Evolutionary conservation across 1,139 yeast species (phyloP), one percentile per base, ranked within the genome.

Genomic region (Lodderomyces theae): DNA sequence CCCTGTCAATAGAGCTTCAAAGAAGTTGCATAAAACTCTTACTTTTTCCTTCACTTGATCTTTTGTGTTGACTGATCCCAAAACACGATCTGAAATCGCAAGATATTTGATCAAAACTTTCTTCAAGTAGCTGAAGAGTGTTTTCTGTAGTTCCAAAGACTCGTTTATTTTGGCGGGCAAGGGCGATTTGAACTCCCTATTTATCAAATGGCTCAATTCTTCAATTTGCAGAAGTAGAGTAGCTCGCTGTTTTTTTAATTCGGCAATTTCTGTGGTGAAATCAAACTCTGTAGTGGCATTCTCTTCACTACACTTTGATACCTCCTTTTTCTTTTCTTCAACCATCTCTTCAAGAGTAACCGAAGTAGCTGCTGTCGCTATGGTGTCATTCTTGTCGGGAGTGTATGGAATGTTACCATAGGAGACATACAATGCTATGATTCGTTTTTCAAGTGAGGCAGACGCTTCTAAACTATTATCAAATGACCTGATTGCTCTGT

Each of bases 381-480:
- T 64, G 35, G 64, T 63, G 39, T 69, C 74, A 40, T 64, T 63
- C 47, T 68, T 68, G 39, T 58, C 64, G 3, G 68, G 60, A 31
- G 50, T 51, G 42, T 58, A 70, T 0, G 72, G 65, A 3, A 70
- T 50, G 37, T 52, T 60, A 12, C 53, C 45, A 41, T 58, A 62
- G 3, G 64, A 49, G 4, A 58, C 60, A 41, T 55, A 50, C 15
- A 56, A 51, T 1, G 73, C 74, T 28, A 66, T 48, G 3, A 61
- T 52, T 32, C 51, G 46, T 25, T 47, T 46, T 34, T 60, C 51
- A 17, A 43, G 36, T 3, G 42, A 36, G 18, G 38, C 42, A 9
- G 43, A 34, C 9, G 41, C 39, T 9, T 40, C 35, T 18, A 34
- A 21, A 10, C 3, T n/a, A 5, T 40, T 34, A 12, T 42, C 36